Percentiles rank a stretch among this genome's conserved stretches.
phyloP scores from a whole-genome alignment of 768 basidiomycete genomes.

The Termitomyces titanicus region DNA sequence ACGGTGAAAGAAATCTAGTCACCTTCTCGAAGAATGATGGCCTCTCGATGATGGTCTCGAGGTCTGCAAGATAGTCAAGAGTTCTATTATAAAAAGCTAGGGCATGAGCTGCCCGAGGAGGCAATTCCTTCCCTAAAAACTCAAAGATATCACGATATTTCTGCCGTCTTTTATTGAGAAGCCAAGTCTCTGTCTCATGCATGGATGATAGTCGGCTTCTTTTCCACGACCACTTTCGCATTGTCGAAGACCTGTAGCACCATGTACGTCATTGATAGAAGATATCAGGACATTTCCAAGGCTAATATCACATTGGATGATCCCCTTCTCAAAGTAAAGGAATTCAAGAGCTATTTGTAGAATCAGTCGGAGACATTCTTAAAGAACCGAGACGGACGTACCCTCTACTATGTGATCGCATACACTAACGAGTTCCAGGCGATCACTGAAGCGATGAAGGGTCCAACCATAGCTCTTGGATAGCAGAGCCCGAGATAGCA shows the following conservation, averaged over 20 bases:
- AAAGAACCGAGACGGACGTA: not conserved
- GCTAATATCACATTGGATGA: not conserved
- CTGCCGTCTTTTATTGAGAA: not conserved
- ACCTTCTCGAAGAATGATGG: not conserved
- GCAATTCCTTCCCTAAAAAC: not conserved
- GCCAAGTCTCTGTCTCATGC: no score
- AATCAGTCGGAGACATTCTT: not conserved
- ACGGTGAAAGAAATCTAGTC: not conserved
- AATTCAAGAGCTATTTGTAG: not conserved
- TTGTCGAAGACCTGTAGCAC: not conserved
- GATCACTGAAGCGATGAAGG: not conserved
- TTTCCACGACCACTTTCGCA: not conserved
- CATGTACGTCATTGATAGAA: not conserved
- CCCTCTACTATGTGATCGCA: not conserved
- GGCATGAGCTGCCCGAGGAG: not conserved
- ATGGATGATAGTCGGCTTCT: not conserved
- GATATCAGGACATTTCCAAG: not conserved
- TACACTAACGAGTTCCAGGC: not conserved
- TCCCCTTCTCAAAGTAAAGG: not conserved
- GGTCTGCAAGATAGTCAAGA: not conserved
- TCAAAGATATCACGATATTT: not conserved
- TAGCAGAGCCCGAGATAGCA: not conserved
- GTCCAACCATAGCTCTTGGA: not conserved
- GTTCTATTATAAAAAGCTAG: not conserved
- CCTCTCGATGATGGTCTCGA: not conserved